Evolutionary conservation across 148 eudicot species (phyloP).

Genomic region (Chenopodium quinoa): DNA sequence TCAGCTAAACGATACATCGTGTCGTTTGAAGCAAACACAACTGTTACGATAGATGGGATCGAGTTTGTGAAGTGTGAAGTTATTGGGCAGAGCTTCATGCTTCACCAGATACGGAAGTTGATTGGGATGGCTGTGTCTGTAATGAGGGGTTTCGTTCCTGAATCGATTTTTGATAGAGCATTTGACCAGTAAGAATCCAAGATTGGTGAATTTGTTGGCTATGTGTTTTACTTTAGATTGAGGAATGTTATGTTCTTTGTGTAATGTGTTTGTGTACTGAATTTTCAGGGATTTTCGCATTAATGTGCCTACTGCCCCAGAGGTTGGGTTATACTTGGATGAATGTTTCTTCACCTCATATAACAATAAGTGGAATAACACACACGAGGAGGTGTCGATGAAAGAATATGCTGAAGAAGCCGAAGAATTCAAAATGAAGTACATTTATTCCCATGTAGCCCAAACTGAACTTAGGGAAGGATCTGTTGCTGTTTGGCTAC

Average conservation of each 20-base stretch:
- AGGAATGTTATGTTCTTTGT: no score
- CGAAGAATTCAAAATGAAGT: conserved; percentile 73
- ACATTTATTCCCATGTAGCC: conserved; percentile 79
- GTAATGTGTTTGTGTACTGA: conserved; percentile 13
- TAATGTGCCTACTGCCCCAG: conserved; percentile 92
- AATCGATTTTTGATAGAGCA: conserved; percentile 62
- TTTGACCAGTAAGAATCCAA: conserved; percentile 50
- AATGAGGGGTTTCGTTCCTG: conserved; percentile 71
- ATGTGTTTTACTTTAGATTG: background rate
- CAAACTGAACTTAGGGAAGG: conserved; percentile 77
- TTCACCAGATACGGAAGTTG: conserved; percentile 92
- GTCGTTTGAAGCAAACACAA: conserved; percentile 67
- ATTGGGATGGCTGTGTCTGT: conserved; percentile 85
- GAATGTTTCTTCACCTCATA: conserved; percentile 91
- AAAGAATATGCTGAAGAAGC: conserved; percentile 68
- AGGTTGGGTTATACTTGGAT: conserved; percentile 87
- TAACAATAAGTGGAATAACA: conserved; percentile 67
- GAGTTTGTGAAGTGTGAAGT: conserved; percentile 95
- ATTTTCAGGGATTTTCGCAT: conserved; percentile 55
- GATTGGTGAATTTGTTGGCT: background rate
- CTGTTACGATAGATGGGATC: conserved; percentile 63
- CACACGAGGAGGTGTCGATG: conserved; percentile 86
- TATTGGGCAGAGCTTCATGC: conserved; percentile 97
- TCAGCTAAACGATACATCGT: conserved; percentile 74
- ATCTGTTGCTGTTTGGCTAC: conserved; percentile 73